Base-by-base conservation (phyloP, 768 basidiomycete species). In the Aureoboletus auriporus region DNA sequence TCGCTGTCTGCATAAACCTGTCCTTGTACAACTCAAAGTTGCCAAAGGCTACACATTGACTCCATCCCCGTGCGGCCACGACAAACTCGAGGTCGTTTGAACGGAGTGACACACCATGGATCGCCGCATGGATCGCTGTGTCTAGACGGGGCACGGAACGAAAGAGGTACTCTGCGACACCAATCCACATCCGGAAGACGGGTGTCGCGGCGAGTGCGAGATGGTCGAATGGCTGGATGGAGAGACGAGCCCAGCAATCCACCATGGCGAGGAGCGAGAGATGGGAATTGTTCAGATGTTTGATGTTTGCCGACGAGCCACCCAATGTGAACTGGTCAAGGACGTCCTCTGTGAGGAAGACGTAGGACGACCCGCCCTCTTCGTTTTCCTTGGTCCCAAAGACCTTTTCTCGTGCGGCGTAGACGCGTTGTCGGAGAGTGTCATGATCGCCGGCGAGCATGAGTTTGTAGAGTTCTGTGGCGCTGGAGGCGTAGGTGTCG, bases 221-320 rank as follows among this genome's bases (percentile, higher is more conserved):
- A 70, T 98, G 94, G 30, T 80, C 83, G 63, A 89, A 95, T 0
- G 96, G 96, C 46, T 89, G 80, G 61, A 96, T 93, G 0, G 75
- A 71, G 44, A 98, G 80, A 43, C 80, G 78, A 8, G 90, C 86
- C 96, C 96, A 99, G 59, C 90, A 94, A 68, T 99, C 96, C 16
- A 97, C 96, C 93, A 99, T 98, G 13, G 94, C 93, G 41, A 98
- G 80, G 8, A 99, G 76, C 8, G 91, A 85, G 47, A 98, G 81
- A 65, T 99, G 95, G 1, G 92, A 94, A 64, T 98, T 97, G 8
- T 80, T 79, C 5, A 53, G 66, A 47, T 55, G 65, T 3, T 56
- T 49, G 45, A 16, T 48, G 35, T 30, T 40, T 38, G 59, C 48
- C 26, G 5, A 37, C 36, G 29, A 27, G 53, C 72, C 73, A 0